These are phyloP conservation scores for Cryphonectria nitschkei DNA, from an alignment of 2,329 filamentous ascomycete species.

Conservation along the genomic window DNA sequence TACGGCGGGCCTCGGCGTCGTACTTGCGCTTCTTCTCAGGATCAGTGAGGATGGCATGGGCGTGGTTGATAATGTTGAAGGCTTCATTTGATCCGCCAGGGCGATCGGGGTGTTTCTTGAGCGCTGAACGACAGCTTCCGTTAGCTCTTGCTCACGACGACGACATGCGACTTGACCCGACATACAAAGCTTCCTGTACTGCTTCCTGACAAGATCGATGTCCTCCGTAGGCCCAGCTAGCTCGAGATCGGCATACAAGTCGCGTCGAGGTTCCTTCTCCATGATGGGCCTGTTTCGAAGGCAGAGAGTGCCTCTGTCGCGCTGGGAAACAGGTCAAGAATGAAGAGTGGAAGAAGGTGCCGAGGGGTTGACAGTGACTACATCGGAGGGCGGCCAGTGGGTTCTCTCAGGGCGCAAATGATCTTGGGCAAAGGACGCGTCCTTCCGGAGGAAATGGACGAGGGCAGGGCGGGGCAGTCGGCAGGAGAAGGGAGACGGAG, in stretches of 20 bases:
- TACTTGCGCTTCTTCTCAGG: conserved; percentile 56
- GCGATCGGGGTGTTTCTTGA: conserved; percentile 87
- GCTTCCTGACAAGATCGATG: conserved; percentile 78
- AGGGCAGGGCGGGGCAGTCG: neutral
- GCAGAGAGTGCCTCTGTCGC: neutral
- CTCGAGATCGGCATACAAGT: conserved; percentile 87
- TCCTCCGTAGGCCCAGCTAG: conserved; percentile 66
- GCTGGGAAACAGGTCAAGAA: neutral
- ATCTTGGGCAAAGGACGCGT: neutral
- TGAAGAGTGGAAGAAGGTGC: neutral
- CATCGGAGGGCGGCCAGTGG: neutral
- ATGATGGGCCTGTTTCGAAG: conserved; percentile 53
- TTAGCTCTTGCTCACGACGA: conserved; percentile 18
- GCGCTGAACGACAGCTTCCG: conserved; percentile 53
- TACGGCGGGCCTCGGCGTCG: conserved; percentile 52
- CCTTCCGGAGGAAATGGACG: neutral
- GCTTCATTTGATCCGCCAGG: conserved; percentile 80
- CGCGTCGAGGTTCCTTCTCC: conserved; percentile 71
- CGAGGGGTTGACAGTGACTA: neutral
- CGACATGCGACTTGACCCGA: neutral
- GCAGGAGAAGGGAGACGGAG: neutral
- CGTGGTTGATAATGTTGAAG: conserved; percentile 85
- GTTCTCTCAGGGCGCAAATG: neutral
- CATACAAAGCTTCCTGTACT: conserved; percentile 80
- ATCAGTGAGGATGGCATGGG: conserved; percentile 73